Evolutionary conservation across 768 basidiomycete genomes (phyloP), one percentile per base, ranked within the genome.

Genomic region (Mrakia frigida): DNA sequence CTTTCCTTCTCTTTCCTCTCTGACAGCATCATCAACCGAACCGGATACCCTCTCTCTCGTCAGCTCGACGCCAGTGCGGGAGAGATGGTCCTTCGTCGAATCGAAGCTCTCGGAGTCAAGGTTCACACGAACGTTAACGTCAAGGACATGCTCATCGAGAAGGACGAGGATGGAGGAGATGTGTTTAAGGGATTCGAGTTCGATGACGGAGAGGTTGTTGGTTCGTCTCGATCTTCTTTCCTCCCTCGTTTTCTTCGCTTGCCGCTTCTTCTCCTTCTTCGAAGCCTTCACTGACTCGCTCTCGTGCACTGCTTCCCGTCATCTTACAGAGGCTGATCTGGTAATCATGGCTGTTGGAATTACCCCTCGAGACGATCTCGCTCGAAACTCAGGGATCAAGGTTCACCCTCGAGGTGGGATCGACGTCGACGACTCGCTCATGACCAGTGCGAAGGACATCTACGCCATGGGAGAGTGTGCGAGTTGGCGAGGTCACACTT

Each of bases 391-490:
- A 1, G 89, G 89, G 5, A 87, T 92, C 77, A 79, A 84, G 69
- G 87, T 86, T 72, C 81, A 85, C 61, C 70, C 82, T 0, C 84
- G 85, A 28, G 88, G 89, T 9, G 91, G 91, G 0, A 85, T 92
- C 78, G 80, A 86, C 6, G 88, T 91, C 11, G 85, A 87, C 41
- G 88, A 90, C 75, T 82, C 84, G 71, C 82, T 91, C 67, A 81
- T 84, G 80, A 91, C 90, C 0, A 88, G 86, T 14, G 87, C 85
- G 0, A 80, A 86, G 56, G 87, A 88, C 71, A 87, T 91, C 9
- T 91, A 87, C 78, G 90, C 91, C 9, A 89, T 92, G 68, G 91
- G 91, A 6, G 91, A 91, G 82, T 92, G 91, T 80, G 90, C 90
- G 0, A 86, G 85, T 68, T 92, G 90, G 90, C 77, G 80, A 72